Conservation (phyloP, 2,329 filamentous ascomycete genomes). For the Penicillium expansum region DNA sequence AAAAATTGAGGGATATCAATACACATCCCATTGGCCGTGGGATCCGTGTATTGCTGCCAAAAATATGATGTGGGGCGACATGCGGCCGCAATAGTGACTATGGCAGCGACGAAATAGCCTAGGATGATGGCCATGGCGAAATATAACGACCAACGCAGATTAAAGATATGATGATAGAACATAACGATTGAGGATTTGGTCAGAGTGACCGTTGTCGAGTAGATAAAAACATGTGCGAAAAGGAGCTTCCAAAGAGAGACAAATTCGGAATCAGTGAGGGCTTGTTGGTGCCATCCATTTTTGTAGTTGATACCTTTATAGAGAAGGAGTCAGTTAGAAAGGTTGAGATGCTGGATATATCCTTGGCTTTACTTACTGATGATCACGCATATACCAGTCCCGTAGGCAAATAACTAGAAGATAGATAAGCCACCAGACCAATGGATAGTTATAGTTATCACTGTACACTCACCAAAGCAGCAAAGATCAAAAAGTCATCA, state of each 20-base stretch:
- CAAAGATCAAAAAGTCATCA: conserved; percentile 10
- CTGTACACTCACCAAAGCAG: not conserved
- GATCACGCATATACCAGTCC: conserved; percentile 4
- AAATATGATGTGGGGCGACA: conserved; percentile 6
- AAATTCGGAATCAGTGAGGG: conserved; percentile 11
- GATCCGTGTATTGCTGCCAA: conserved; percentile 1
- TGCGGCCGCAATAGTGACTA: not conserved
- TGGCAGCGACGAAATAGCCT: conserved; percentile 28
- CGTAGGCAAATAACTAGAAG: conserved; percentile 1
- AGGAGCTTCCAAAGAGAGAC: conserved; percentile 23
- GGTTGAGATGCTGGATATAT: not conserved
- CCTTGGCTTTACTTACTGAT: not conserved
- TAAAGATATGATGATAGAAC: conserved; percentile 35
- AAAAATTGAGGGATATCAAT: conserved; percentile 27
- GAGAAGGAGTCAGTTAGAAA: not conserved
- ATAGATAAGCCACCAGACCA: not conserved
- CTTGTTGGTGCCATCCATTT: conserved; percentile 16
- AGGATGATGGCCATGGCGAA: conserved; percentile 25
- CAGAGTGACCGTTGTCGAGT: conserved; percentile 29
- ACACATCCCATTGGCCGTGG: conserved; percentile 22
- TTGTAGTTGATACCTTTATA: conserved; percentile 12
- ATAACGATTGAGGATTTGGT: conserved; percentile 34
- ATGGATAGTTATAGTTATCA: not conserved
- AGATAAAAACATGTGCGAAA: conserved; percentile 33
- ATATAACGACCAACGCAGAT: conserved; percentile 26